Base-by-base conservation (phyloP, 2,329 filamentous ascomycete genomes). In the Fusarium globosum region DNA sequence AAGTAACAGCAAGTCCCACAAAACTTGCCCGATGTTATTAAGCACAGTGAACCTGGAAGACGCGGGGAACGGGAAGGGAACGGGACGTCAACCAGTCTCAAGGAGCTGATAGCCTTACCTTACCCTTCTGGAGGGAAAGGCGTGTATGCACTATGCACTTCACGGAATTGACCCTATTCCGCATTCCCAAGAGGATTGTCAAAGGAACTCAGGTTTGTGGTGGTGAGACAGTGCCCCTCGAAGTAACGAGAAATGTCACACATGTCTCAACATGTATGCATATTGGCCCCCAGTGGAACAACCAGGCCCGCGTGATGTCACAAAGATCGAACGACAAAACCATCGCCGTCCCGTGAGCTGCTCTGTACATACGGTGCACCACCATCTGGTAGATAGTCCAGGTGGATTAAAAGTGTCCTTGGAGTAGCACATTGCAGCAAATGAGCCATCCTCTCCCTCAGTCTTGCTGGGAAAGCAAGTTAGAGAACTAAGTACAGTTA, bases 271-370 rank as follows among this genome's bases (percentile, higher is more conserved):
- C 61, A 38, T 53, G 45, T 45, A 66, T 67, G 62, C 49, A 65
- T 66, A 71, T 65, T 67, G 63, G 63, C 52, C 68, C 62, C 60
- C 56, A 38, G 55, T 67, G 53, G 36, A 43, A 48, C 51, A 39
- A 43, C 41, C 45, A 39, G 59, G 65, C 53, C 55, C 66, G 72
- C 70, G 70, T 75, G 70, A 77, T 77, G 69, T 74, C 68, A 75
- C 69, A 35, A 51, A 71, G 65, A 75, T 75, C 68, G 76, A 74
- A 77, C 58, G 72, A 77, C 68, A 55, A 56, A 55, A 62, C 61
- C 45, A 38, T 65, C 62, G 55, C 39, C 56, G 62, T 45, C 59
- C 55, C 46, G 26, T 39, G 51, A 35, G 35, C 51, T 60, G 26
- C 26, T 16, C 35, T 45, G 56, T 53, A 51, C 33, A 33, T 33